Evolutionary conservation across 805 yeast species (phyloP).

Genomic region (Saccharomycopsis synnaedendra): DNA sequence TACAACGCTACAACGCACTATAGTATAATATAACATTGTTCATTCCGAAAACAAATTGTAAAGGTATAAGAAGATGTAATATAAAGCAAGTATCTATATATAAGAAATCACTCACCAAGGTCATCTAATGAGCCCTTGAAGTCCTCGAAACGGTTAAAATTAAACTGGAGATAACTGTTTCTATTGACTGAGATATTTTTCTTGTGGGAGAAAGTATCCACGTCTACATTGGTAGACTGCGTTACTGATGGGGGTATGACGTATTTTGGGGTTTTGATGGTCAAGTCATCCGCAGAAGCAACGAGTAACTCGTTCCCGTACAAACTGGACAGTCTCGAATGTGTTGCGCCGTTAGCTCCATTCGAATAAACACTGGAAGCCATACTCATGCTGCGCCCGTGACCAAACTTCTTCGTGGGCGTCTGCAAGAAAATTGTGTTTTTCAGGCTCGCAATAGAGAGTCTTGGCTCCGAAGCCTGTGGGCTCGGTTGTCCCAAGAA

Average conservation of each 20-base stretch:
- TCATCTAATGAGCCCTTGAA: constrained; percentile 2
- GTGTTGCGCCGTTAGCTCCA: constrained; percentile 1
- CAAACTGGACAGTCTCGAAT: constrained; percentile 12
- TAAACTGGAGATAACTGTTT: constrained; percentile 14
- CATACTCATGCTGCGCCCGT: constrained; percentile 7
- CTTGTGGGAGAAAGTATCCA: constrained; percentile 1
- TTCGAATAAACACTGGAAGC: constrained; percentile 13
- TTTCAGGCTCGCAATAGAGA: neutral
- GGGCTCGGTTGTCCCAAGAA: neutral
- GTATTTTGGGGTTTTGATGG: neutral
- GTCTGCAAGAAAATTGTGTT: neutral
- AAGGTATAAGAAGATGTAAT: no score
- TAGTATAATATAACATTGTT: no score
- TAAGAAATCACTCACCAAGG: neutral
- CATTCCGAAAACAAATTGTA: no score
- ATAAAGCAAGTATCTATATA: no score
- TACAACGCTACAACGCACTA: no score
- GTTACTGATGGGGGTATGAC: neutral
- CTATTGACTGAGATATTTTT: constrained; percentile 10
- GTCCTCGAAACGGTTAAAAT: constrained; percentile 13
- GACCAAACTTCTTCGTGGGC: constrained; percentile 8
- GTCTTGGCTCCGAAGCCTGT: neutral
- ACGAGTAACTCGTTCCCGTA: constrained; percentile 3
- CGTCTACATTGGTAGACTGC: neutral
- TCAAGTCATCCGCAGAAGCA: neutral